phyloP scores from a whole-genome alignment of 768 basidiomycete species.

The Rhizopogon roseolus region DNA sequence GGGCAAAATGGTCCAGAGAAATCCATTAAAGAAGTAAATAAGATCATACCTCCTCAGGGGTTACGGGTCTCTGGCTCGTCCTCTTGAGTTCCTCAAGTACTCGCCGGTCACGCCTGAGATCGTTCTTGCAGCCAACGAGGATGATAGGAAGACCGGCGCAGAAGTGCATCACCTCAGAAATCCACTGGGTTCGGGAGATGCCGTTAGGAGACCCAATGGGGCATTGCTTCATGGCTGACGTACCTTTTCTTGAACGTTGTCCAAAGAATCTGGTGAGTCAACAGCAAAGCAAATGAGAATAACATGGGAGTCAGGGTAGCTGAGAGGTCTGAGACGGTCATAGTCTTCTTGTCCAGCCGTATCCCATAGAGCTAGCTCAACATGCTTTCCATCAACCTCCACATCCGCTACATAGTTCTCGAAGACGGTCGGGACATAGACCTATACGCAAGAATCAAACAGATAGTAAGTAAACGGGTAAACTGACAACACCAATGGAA shows the following conservation, averaged over 20 bases:
- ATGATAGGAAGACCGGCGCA: slow-evolving; percentile 93
- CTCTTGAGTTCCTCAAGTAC: slow-evolving; percentile 93
- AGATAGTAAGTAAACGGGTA: not conserved
- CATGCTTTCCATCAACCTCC: slow-evolving; percentile 97
- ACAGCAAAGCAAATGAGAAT: slow-evolving; percentile 99
- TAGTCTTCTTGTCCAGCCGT: slow-evolving; percentile 99
- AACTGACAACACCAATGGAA: not conserved
- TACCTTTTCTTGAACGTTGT: slow-evolving; percentile 99
- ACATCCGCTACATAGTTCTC: slow-evolving; percentile 99
- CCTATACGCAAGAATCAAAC: slow-evolving; percentile 41
- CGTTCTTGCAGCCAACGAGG: slow-evolving; percentile 99
- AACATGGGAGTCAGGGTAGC: slow-evolving; percentile 99
- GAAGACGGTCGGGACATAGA: slow-evolving; percentile 98
- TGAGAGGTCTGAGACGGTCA: slow-evolving; percentile 94
- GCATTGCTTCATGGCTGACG: slow-evolving; percentile 21
- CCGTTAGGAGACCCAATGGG: slow-evolving; percentile 4
- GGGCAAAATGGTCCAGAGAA: slow-evolving; percentile 2
- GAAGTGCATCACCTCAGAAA: slow-evolving; percentile 97
- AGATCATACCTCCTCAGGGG: slow-evolving; percentile 76
- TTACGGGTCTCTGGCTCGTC: slow-evolving; percentile 92
- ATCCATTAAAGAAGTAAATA: not conserved
- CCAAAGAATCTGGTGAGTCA: slow-evolving; percentile 95
- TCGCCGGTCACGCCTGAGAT: slow-evolving; percentile 88
- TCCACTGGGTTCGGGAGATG: slow-evolving; percentile 63
- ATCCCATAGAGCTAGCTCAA: slow-evolving; percentile 99